Evolutionary conservation across 306 rosid genomes (phyloP).

Genomic region (Malus fusca): DNA sequence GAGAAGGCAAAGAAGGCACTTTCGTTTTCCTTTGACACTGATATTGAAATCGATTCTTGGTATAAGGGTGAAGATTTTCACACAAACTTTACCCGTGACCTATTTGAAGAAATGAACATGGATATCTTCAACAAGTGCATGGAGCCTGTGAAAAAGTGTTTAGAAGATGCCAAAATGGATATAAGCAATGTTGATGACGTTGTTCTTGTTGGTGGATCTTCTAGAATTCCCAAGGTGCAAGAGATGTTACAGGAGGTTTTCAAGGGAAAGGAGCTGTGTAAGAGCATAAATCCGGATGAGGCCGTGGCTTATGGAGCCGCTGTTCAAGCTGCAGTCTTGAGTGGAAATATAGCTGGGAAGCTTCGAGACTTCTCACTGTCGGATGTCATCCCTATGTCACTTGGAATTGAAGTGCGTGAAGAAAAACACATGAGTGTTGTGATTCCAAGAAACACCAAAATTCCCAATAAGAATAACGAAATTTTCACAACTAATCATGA

Average conservation of each 20-base stretch:
- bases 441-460: too few relatives aligned
- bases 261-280: not conserved
- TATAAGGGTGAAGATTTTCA: not conserved
- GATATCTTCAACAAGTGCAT: not conserved
- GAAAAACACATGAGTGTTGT: not conserved
- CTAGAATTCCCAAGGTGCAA: slow-evolving; percentile 1
- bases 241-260: not conserved
- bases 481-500: accelerated
- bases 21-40: not conserved
- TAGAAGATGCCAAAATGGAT: not conserved
- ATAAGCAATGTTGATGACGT: not conserved
- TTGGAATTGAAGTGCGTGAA: not conserved
- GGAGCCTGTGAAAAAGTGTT: not conserved
- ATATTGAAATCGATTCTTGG: not conserved
- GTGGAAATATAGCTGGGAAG: not conserved
- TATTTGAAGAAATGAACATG: not conserved
- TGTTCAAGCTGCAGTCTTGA: not conserved
- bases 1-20: not conserved
- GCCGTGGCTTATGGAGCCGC: not conserved
- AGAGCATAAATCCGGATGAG: not conserved
- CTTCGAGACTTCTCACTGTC: not conserved
- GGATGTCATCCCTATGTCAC: not conserved
- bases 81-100: not conserved
- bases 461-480: not conserved
- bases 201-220: not conserved